Base-by-base conservation (phyloP, 805 yeast species). In the Yamadazyma olivae region DNA sequence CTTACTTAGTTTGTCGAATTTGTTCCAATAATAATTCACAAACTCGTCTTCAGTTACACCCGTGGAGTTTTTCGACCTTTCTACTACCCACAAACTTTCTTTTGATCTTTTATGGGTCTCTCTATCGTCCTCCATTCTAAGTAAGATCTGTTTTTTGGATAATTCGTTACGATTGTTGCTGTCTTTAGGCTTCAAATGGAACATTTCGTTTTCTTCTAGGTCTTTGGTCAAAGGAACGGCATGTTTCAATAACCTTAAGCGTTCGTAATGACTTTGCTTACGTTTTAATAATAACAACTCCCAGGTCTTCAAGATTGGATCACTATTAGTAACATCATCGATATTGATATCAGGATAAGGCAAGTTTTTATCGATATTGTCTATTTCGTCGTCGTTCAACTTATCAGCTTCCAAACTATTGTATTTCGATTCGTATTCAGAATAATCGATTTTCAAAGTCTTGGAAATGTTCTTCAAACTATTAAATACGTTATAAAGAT, bases 71-170 rank as follows among this genome's bases (percentile, higher is more conserved):
- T 57, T 56, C 1, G 71, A 66, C 40, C 85, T 59, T 21, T 68
- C 70, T 1, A 83, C 78, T 7, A 80, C 72, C 95, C 96, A 88
- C 16, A 79, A 67, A 8, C 73, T 76, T 50, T 91, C 97, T 48
- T 90, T 88, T 10, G 83, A 75, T 45, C 85, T 73, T 54, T 91
- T 91, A 51, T 87, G 89, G 30, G 95, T 68, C 55, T 91, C 99
- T 47, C 99, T 68, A 55, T 91, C 98, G 43, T 83, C 90, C 54
- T 91, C 97, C 81, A 91, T 88, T 41, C 98, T 66, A 24, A 77
- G 71, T 13, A 88, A 54, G 13, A 85, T 78, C 46, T 82, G 87
- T 31, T 77, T 57, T 35, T 62, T 62, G 4, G 71, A 51, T 4
- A 65, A 45, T 22, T 49, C 48, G 18, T 42, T 45, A 17, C 48